A percentile compares a stretch with the other conserved stretches of the same genome.
Evolutionary conservation across 495 filamentous ascomycete genomes (phyloP).

Genomic region (Neohortaea acidophila): DNA sequence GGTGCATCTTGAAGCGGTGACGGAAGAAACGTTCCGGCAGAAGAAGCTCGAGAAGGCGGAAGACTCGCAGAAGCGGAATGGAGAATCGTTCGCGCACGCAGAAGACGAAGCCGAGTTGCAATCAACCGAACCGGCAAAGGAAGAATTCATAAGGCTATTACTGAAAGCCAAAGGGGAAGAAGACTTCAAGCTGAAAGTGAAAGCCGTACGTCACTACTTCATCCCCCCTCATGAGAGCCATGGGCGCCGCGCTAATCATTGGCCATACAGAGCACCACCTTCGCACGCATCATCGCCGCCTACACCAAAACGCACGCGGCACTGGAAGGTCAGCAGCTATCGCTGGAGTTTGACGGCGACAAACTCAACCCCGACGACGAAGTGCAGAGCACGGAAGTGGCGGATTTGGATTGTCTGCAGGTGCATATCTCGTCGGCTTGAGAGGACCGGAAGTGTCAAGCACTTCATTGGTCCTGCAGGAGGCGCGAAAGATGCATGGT

Average conservation of each 20-base stretch:
- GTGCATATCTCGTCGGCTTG: slow-evolving; percentile 59
- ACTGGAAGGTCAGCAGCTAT: slow-evolving; percentile 35
- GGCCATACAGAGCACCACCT: slow-evolving; percentile 33
- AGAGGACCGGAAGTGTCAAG: no score
- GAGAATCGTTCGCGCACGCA: slow-evolving; percentile 17
- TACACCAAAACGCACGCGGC: slow-evolving; percentile 37
- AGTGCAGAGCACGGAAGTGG: slow-evolving; percentile 57
- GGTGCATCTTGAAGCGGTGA: slow-evolving; percentile 56
- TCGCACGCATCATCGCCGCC: slow-evolving; percentile 39
- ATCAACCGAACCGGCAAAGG: slow-evolving; percentile 16
- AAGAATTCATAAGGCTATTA: slow-evolving; percentile 35
- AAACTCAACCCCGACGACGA: slow-evolving; percentile 43
- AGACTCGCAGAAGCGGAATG: slow-evolving; percentile 21
- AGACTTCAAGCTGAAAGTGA: slow-evolving; percentile 45
- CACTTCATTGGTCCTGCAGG: no score
- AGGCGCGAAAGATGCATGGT: no score
- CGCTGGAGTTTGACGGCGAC: slow-evolving; percentile 70
- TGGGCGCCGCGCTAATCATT: slow-evolving; percentile 5
- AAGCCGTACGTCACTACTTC: slow-evolving; percentile 28
- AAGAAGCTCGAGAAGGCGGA: slow-evolving; percentile 25
- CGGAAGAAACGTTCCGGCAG: slow-evolving; percentile 33
- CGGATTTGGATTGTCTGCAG: slow-evolving; percentile 64
- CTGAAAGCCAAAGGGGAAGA: slow-evolving; percentile 40
- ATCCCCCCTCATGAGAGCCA: not conserved
- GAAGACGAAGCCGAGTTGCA: slow-evolving; percentile 23